Conservation (phyloP, 1,139 yeast genomes). For the Saccharomyces hybrid region DNA sequence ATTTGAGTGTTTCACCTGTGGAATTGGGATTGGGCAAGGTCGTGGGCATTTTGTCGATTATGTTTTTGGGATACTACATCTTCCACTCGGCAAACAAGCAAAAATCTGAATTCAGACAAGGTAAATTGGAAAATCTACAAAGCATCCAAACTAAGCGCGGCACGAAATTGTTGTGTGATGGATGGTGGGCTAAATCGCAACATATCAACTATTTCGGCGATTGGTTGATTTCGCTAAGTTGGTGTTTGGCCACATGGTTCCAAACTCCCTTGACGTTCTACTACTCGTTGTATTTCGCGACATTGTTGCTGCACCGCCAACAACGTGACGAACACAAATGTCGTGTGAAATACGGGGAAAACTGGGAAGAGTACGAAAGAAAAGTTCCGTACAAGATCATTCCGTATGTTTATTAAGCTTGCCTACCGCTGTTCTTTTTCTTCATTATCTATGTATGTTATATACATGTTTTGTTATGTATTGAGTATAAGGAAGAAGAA, state of each 20-base stretch:
- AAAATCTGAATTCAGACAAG: conserved; percentile 76
- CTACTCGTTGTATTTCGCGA: conserved; percentile 75
- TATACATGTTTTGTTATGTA: background rate
- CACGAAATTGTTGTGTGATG: conserved; percentile 72
- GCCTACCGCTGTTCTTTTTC: conserved; percentile 3
- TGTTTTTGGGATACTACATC: conserved; percentile 65
- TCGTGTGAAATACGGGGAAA: conserved; percentile 70
- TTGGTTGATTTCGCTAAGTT: conserved; percentile 84
- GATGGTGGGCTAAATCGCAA: conserved; percentile 94
- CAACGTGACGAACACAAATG: conserved; percentile 88
- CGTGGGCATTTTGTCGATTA: conserved; percentile 36
- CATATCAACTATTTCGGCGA: conserved; percentile 95
- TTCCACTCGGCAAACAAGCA: conserved; percentile 80
- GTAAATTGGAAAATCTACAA: conserved; percentile 57
- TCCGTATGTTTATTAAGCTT: conserved; percentile 68
- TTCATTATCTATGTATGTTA: background rate
- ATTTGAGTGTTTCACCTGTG: conserved; percentile 58
- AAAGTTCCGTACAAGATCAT: conserved; percentile 82
- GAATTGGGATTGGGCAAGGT: conserved; percentile 42
- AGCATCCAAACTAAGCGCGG: conserved; percentile 71
- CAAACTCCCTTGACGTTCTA: conserved; percentile 78
- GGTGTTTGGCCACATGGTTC: conserved; percentile 89
- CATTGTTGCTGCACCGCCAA: conserved; percentile 80
- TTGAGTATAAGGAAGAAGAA: conserved; percentile 1
- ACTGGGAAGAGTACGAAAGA: conserved; percentile 76